A percentile compares a stretch with the other conserved stretches of the same genome.
phyloP scores from a whole-genome alignment of 225 moss, liverwort and hornwort species.

The Bryoerythrophyllum caledonicum region DNA sequence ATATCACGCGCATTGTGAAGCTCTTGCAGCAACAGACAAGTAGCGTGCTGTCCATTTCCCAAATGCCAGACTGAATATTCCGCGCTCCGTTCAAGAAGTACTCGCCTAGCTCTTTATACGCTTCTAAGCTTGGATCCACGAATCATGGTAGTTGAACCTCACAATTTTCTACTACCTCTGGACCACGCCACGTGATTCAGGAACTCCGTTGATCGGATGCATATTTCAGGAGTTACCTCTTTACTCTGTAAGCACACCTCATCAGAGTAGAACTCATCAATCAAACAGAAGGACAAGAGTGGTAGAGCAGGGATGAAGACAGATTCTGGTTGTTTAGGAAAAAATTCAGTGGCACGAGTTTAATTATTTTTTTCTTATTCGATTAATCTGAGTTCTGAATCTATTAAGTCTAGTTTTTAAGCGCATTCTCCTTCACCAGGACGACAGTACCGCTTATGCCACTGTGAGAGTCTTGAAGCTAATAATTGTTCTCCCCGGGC shows the following conservation, averaged over 20 bases:
- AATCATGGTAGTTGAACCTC: constrained; percentile 22
- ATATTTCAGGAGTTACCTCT: too few relatives aligned
- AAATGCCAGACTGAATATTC: neutral
- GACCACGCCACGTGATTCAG: neutral
- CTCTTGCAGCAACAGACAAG: constrained; percentile 28
- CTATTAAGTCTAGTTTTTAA: neutral
- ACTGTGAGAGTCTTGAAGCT: constrained; percentile 42
- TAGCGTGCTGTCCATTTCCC: neutral
- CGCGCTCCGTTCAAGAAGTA: too few relatives aligned
- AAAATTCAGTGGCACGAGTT: neutral
- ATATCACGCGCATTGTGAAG: neutral
- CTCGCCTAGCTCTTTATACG: too few relatives aligned
- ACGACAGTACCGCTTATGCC: constrained; percentile 57
- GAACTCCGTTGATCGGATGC: constrained; percentile 4
- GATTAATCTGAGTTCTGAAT: neutral
- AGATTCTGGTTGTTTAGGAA: neutral
- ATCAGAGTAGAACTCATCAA: neutral
- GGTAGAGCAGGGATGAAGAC: constrained; percentile 20
- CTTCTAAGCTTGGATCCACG: neutral
- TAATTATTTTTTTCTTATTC: neutral
- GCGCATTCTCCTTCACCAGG: constrained; percentile 29
- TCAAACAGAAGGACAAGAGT: neutral
- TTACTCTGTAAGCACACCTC: constrained; percentile 3
- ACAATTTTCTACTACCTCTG: neutral
- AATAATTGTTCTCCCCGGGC: constrained; percentile 34